Evolutionary conservation across 345 rosid species (phyloP).

Genomic region (Firmiana major): DNA sequence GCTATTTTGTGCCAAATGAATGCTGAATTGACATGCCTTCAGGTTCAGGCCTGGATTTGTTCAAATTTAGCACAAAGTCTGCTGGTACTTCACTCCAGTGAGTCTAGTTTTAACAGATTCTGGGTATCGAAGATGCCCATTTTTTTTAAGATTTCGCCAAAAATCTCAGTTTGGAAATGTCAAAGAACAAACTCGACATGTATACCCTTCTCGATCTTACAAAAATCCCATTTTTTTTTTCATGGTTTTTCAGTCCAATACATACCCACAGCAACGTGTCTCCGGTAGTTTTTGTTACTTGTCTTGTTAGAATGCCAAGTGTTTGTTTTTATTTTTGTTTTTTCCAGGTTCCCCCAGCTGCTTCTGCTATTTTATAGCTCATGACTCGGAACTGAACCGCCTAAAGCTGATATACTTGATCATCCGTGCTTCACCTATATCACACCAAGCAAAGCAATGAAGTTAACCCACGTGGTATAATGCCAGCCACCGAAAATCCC

Average conservation of each 20-base stretch:
- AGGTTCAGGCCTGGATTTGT: not conserved
- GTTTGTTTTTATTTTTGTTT: not conserved
- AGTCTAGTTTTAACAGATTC: not conserved
- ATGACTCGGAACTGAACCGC: not conserved
- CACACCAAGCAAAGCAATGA: not conserved
- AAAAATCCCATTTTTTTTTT: not conserved
- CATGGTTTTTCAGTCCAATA: not conserved
- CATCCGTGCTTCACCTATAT: not conserved
- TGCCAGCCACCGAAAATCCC: not conserved
- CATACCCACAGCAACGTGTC: not conserved
- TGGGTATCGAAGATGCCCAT: not conserved
- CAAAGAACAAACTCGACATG: not conserved
- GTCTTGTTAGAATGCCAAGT: not conserved
- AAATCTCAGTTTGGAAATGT: not conserved
- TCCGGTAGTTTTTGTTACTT: not conserved
- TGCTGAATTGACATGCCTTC: not conserved
- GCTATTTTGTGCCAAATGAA: no score
- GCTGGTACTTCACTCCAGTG: not conserved
- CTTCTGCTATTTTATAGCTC: not conserved
- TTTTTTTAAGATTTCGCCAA: not conserved
- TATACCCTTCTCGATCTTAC: not conserved
- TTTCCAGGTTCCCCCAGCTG: not conserved
- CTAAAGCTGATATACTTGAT: not conserved
- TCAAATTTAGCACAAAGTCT: not conserved
- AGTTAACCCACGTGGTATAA: not conserved